Base-by-base conservation (phyloP, 768 basidiomycete species). In the Macrolepiota albuminosa region DNA sequence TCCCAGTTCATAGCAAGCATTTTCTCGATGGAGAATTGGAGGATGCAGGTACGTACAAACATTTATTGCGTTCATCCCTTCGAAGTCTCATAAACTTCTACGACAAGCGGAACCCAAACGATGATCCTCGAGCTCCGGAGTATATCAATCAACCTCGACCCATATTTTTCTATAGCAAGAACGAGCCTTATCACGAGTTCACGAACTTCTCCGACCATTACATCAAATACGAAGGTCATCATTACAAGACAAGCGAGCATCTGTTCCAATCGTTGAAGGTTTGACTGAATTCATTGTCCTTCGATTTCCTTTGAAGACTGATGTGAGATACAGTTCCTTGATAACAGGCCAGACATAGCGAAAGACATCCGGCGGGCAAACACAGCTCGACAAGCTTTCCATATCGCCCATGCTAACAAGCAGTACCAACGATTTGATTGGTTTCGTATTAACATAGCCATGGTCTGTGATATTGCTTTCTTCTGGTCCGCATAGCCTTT, bases 181-280 rank as follows among this genome's bases (percentile, higher is more conserved):
- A 79, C 18, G 73, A 80, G 29, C 84, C 86, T 9, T 76, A 87
- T 67, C 87, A 88, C 62, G 86, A 84, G 18, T 88, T 89, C 66
- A 87, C 87, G 42, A 88, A 88, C 69, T 89, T 89, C 69, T 89
- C 89, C 6, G 67, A 82, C 0, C 87, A 89, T 66, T 75, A 82
- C 42, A 78, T 91, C 10, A 63, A 72, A 7, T 85, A 86, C 66
- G 75, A 81, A 31, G 83, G 82, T 26, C 84, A 84, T 66, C 73
- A 68, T 52, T 91, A 89, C 66, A 86, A 86, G 3, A 91, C 88
- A 1, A 86, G 86, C 66, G 89, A 89, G 69, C 89, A 90, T 69
- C 75, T 90, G 11, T 90, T 88, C 67, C 88, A 90, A 63, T 83
- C 88, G 5, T 80, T 89, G 73, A 89, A 88, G 71, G 86, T 84